Conservation (phyloP, 306 rosid genomes). For the Castanopsis chinensis region DNA sequence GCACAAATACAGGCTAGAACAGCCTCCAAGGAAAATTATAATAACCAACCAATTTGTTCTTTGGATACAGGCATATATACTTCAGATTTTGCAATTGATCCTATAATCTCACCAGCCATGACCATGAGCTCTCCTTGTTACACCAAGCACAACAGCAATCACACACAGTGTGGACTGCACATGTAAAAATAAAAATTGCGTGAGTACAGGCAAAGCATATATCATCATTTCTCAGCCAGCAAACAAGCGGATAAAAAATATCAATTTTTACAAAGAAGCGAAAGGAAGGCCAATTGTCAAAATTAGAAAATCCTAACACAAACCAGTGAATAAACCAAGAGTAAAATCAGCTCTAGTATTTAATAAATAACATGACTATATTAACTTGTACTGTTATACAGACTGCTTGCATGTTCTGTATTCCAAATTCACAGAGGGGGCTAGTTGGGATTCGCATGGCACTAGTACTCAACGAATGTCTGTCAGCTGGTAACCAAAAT, state of each 20-base stretch:
- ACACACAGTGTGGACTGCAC: slow-evolving; percentile 56
- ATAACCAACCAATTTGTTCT: background rate
- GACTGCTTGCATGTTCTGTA: too few species aligned
- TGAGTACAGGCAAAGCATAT: background rate
- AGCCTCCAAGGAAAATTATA: background rate
- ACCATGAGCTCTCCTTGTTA: slow-evolving; percentile 28
- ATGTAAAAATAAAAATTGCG: background rate
- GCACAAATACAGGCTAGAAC: background rate
- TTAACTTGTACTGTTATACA: background rate
- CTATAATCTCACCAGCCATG: slow-evolving; percentile 43
- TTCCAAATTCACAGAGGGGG: too few species aligned
- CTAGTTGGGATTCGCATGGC: background rate
- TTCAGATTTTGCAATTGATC: background rate
- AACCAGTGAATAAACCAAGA: background rate
- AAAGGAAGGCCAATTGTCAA: background rate
- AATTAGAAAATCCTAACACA: background rate
- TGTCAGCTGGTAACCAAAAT: background rate
- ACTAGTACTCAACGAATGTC: background rate
- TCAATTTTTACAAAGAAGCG: background rate
- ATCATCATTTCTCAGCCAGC: background rate
- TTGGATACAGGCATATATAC: background rate
- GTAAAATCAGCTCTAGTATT: too few species aligned
- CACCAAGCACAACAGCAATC: slow-evolving; percentile 50
- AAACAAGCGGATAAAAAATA: background rate
- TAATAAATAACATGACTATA: background rate